Conservation (phyloP, 805 yeast species). For the Cephaloascus albidus region DNA sequence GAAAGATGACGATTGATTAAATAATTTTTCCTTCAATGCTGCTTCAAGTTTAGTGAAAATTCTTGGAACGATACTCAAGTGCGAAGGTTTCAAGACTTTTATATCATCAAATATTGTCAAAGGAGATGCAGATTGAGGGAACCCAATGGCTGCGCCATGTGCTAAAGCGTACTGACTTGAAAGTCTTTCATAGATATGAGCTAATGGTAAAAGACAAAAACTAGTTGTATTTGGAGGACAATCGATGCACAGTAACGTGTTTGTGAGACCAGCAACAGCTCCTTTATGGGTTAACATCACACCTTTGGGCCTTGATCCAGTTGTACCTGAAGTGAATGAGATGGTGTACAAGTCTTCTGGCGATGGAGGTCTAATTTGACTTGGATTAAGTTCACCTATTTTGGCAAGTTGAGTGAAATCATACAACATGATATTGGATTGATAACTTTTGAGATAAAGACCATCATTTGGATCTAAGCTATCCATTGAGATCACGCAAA, state of each 20-base stretch:
- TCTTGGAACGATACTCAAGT: constrained; percentile 27
- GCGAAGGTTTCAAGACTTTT: constrained; percentile 16
- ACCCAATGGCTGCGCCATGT: constrained; percentile 18
- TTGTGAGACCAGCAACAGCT: constrained; percentile 35
- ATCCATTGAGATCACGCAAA: constrained; percentile 17
- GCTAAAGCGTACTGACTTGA: constrained; percentile 14
- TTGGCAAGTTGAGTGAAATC: constrained; percentile 22
- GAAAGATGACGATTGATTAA: not conserved
- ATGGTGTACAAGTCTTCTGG: constrained; percentile 50
- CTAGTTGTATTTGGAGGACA: constrained; percentile 14
- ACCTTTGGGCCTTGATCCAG: constrained; percentile 63
- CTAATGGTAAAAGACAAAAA: constrained; percentile 43
- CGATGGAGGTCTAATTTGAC: constrained; percentile 31
- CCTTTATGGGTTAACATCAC: constrained; percentile 46
- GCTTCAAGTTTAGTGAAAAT: constrained; percentile 23
- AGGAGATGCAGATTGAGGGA: constrained; percentile 16
- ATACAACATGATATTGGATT: constrained; percentile 13
- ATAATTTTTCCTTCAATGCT: constrained; percentile 6
- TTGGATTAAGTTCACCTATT: constrained; percentile 21
- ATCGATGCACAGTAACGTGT: constrained; percentile 18
- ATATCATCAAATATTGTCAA: constrained; percentile 19
- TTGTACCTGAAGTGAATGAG: constrained; percentile 69
- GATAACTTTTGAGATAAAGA: constrained; percentile 13
- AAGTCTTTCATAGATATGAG: constrained; percentile 48
- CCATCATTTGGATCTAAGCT: constrained; percentile 7